Evolutionary conservation across 129 eudicot genomes (phyloP), one percentile per base, ranked within the genome.

Genomic region (Silybum marianum): DNA sequence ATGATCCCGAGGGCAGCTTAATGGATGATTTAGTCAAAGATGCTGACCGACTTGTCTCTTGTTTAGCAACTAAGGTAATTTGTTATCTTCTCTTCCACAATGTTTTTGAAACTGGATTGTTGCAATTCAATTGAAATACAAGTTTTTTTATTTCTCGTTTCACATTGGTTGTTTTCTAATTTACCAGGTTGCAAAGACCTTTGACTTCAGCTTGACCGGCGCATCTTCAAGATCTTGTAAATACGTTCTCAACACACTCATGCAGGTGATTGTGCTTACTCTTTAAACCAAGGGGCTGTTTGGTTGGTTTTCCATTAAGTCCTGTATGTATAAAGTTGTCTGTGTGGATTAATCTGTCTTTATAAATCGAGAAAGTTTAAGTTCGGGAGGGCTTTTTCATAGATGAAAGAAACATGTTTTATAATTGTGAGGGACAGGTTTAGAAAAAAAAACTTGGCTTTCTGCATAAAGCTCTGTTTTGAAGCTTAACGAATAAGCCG

Each of bases 171-270:
- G n/a, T 54, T 58, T 58, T 14, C 0, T 58, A 18, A 72, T 80
- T 32, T 82, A 18, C 71, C 88, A 95, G 97, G 98, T 95, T 18
- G 95, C 99, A 38, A 95, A 89, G 89, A 95, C 99, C 28, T 95
- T 93, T 78, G 98, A 95, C 88, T 93, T 93, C 63, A 91, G 99
- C 80, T 80, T 95, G 81, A 81, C 75, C 70, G 99, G 99, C 21
- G 98, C 98, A 71, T 93, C 99, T 63, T 95, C 99, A 74, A 92
- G 98, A 84, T 90, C 98, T 69, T 95, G 99, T 86, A 95, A 95
- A 95, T 95, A 95, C 69, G 99, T 95, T 25, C 87, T 93, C 82
- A 95, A 95, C 89, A 95, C 98, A 36, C 94, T 95, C 60, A 95
- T 95, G 98, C 98, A 94, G 97, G 98, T 91, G 79, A 60, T 18